Evolutionary conservation across 352 stramenopile genomes (phyloP).

Genomic region (Phytopythium mirpurense): DNA sequence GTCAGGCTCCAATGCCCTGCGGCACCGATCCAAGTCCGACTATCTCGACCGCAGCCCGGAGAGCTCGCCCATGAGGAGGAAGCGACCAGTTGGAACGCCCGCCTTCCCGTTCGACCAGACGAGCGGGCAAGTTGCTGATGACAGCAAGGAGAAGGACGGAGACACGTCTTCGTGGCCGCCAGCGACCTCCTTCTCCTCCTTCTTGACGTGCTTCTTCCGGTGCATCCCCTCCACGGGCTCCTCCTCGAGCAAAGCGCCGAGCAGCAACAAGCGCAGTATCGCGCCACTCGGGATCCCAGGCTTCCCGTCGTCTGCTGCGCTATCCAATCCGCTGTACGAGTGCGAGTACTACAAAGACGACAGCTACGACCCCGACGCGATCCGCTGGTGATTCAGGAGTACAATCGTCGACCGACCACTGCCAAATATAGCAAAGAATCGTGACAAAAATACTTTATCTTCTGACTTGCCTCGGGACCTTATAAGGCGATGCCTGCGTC

Average conservation of each 20-base stretch:
- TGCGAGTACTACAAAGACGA: slow-evolving; percentile 58
- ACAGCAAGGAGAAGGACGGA: slow-evolving; percentile 20
- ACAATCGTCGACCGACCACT: too few relatives aligned
- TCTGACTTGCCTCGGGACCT: too few relatives aligned
- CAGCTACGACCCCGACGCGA: slow-evolving; percentile 18
- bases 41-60: slow-evolving; percentile 61
- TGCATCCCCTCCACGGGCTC: slow-evolving; percentile 16
- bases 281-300: slow-evolving; percentile 37
- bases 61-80: slow-evolving; percentile 64
- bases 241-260: slow-evolving; percentile 3
- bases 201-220: slow-evolving; percentile 28
- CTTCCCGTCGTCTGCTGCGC: slow-evolving; percentile 29
- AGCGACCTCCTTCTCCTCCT: slow-evolving; percentile 7
- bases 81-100: slow-evolving; percentile 4
- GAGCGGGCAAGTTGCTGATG: not conserved
- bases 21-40: slow-evolving; percentile 21
- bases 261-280: slow-evolving; percentile 17
- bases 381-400: not conserved
- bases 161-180: slow-evolving; percentile 9
- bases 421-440: too few relatives aligned
- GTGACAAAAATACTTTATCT: too few relatives aligned
- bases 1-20: slow-evolving; percentile 3
- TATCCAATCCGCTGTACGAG: slow-evolving; percentile 36
- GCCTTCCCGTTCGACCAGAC: slow-evolving; percentile 27
- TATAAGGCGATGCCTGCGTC: too few relatives aligned